Percentiles rank a stretch among this genome's conserved stretches.
These are phyloP conservation scores for Coemansia sp. DNA, from an alignment of 192 early-diverging fungal genomes.

Conservation along the genomic window DNA sequence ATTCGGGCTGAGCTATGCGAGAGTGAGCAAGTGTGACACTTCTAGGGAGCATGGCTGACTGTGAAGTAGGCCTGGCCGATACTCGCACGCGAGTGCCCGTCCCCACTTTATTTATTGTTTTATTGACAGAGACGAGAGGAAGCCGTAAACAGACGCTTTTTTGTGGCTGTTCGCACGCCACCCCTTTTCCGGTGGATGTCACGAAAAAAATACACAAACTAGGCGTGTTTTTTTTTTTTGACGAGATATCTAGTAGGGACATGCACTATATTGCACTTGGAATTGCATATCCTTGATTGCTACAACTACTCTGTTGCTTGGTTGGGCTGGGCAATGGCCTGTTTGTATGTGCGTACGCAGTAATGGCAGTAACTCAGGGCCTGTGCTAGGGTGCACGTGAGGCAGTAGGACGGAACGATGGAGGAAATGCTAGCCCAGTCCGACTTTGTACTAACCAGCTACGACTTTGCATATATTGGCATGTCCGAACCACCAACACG, in stretches of 20 bases:
- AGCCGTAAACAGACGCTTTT: neutral
- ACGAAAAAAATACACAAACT: neutral
- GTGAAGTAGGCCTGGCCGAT: neutral
- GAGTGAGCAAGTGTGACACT: neutral
- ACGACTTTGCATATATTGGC: neutral
- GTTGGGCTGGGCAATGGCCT: neutral
- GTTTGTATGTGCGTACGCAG: neutral
- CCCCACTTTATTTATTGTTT: neutral
- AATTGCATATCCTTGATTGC: too few relatives aligned
- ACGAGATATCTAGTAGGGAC: neutral
- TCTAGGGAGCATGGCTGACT: neutral
- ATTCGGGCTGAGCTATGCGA: neutral
- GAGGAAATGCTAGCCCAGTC: neutral
- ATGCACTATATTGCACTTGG: too few relatives aligned
- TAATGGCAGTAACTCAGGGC: neutral
- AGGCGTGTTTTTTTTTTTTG: neutral
- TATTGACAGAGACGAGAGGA: neutral
- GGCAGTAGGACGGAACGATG: neutral
- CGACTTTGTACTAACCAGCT: neutral
- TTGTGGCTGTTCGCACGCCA: slow-evolving; percentile 22
- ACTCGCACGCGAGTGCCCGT: neutral
- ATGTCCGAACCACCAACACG: neutral
- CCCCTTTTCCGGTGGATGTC: neutral
- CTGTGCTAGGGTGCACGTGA: neutral
- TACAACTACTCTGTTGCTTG: neutral